Conservation (phyloP, 257 asterid genomes). For the Nicotiana paniculata region DNA sequence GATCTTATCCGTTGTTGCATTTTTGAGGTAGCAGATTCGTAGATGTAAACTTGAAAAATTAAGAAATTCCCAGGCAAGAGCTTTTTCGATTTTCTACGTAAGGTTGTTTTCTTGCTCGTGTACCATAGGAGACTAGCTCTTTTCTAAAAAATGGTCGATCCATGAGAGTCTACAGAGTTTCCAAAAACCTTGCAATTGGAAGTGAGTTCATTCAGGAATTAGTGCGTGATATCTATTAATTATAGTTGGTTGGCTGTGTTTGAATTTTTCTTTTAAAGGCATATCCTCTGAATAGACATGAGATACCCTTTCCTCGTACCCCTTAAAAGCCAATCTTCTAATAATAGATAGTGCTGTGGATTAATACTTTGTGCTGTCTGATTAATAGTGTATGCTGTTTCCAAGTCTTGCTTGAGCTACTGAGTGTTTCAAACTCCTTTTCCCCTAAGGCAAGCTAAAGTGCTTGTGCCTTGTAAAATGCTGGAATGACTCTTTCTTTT, state of each 20-base stretch:
- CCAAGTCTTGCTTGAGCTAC: neutral
- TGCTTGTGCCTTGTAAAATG: neutral
- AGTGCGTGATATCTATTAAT: neutral
- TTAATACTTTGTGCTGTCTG: neutral
- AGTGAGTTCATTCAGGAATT: neutral
- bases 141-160: neutral
- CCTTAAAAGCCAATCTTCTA: neutral
- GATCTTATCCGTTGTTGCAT: neutral
- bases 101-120: neutral
- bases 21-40: neutral
- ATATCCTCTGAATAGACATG: neutral
- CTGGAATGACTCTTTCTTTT: neutral
- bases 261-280: neutral
- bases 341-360: neutral
- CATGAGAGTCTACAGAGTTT: neutral
- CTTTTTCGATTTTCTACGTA: conserved; percentile 1
- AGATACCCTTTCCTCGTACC: neutral
- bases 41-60: neutral
- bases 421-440: neutral
- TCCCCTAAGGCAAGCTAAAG: neutral
- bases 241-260: neutral
- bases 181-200: neutral
- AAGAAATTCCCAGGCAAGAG: neutral
- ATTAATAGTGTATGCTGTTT: neutral
- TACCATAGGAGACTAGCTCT: neutral